Evolutionary conservation across 1,284 basidiomycete genomes (phyloP), one percentile per base, ranked within the genome.

Genomic region (Rhodotorula glutinis): DNA sequence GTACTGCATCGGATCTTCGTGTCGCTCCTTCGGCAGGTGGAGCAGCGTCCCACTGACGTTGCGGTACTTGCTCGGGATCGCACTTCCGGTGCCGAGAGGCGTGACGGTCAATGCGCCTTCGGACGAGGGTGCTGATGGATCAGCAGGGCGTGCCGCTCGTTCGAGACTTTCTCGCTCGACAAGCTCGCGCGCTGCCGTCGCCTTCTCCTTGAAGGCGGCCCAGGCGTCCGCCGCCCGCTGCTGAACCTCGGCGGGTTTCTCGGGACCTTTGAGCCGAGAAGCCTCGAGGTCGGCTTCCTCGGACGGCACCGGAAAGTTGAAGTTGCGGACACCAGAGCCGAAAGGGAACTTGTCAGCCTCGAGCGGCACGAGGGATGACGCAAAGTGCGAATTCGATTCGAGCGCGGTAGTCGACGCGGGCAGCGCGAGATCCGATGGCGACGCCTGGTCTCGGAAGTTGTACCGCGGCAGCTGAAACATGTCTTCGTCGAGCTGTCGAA

Each of bases 1-100:
- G 66, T 67, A 80, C 40, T 59, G 58, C 38, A 33, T 59, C 27
- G 25, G 38, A 64, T 84, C 85, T 1, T 89, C 89, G 64, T 82
- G 79, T 0, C 79, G 78, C 0, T 40, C 43, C 21, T 9, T 14
- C 21, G 65, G 91, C 88, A 91, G 85, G 59, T 84, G 82, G 25
- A 95, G 78, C 8, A 92, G 81, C 0, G 88, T 91, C 0, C 86
- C 83, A 10, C 88, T 89, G 0, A 94, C 92, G 76, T 94, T 95
- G 60, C 92, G 84, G 75, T 90, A 90, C 76, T 87, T 89, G 52
- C 84, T 89, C 0, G 93, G 91, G 41, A 90, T 78, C 0, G 92
- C 88, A 75, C 91, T 94, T 8, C 91, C 90, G 0, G 94, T 97
- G 2, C 94, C 94, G 2, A 97, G 82, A 1, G 93, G 85, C 4